Conservation (phyloP, 345 rosid species). For the Stellera chamaejasme region DNA sequence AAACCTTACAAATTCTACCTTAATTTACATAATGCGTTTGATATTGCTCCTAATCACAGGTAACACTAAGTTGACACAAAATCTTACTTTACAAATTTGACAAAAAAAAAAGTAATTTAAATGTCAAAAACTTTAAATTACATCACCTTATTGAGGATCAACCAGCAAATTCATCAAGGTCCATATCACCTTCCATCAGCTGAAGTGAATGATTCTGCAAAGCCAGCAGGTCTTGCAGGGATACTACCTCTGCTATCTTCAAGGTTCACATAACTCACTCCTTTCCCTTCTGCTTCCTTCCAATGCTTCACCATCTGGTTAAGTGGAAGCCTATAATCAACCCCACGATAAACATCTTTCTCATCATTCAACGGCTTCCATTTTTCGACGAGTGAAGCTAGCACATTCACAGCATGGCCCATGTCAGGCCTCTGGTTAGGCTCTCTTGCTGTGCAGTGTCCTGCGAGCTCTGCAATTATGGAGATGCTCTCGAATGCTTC, state of each 20-base stretch:
- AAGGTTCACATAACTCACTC: slow-evolving; percentile 38
- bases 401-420: slow-evolving; percentile 63
- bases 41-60: too few species aligned
- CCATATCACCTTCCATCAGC: slow-evolving; percentile 51
- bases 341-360: slow-evolving; percentile 54
- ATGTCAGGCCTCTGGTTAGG: slow-evolving; percentile 70
- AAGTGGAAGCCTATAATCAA: slow-evolving; percentile 71
- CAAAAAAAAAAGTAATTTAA: too few species aligned
- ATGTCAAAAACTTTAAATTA: slow-evolving; percentile 1
- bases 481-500: slow-evolving; percentile 51
- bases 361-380: slow-evolving; percentile 62
- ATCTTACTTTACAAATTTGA: too few species aligned
- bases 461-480: slow-evolving; percentile 53
- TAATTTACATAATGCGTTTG: too few species aligned
- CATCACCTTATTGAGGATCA: slow-evolving; percentile 21
- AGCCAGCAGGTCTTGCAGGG: slow-evolving; percentile 62
- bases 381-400: slow-evolving; percentile 60
- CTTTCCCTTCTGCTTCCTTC: slow-evolving; percentile 79
- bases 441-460: slow-evolving; percentile 75
- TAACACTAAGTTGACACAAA: too few species aligned
- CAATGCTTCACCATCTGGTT: slow-evolving; percentile 76
- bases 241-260: slow-evolving; percentile 70
- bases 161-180: slow-evolving; percentile 13
- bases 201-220: slow-evolving; percentile 72
- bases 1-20: too few species aligned